phyloP scores from a whole-genome alignment of 2,329 filamentous ascomycete genomes.

The Monosporascus cannonballus region DNA sequence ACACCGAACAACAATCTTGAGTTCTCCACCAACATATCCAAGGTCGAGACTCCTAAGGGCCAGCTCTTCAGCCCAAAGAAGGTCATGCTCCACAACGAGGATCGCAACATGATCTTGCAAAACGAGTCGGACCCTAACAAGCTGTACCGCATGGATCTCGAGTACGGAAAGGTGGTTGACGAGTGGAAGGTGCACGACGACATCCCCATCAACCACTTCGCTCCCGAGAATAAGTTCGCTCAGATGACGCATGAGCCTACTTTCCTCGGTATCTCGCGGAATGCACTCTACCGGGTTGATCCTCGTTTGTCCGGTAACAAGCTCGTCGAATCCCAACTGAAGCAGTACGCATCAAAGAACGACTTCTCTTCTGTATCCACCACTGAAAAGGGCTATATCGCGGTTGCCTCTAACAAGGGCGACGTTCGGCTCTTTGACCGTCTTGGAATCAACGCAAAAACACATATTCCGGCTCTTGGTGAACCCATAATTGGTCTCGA shows the following conservation, averaged over 20 bases:
- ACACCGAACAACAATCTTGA: slow-evolving; percentile 87
- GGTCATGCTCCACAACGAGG: slow-evolving; percentile 91
- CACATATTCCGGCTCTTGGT: slow-evolving; percentile 88
- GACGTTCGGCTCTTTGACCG: slow-evolving; percentile 96
- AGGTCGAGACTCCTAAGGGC: slow-evolving; percentile 82
- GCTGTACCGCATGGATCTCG: slow-evolving; percentile 93
- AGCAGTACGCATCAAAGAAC: slow-evolving; percentile 96
- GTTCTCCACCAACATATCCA: slow-evolving; percentile 95
- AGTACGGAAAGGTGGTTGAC: slow-evolving; percentile 95
- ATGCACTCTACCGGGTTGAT: slow-evolving; percentile 89
- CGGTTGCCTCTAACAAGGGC: slow-evolving; percentile 95
- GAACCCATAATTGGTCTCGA: slow-evolving; percentile 94
- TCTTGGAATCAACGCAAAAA: slow-evolving; percentile 95
- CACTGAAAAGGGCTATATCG: slow-evolving; percentile 93
- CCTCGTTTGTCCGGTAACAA: slow-evolving; percentile 86
- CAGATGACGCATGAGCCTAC: slow-evolving; percentile 96
- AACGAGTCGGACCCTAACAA: slow-evolving; percentile 79
- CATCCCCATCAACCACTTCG: slow-evolving; percentile 86
- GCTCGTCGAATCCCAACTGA: slow-evolving; percentile 85
- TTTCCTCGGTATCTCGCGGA: slow-evolving; percentile 87
- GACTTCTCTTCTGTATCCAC: slow-evolving; percentile 93
- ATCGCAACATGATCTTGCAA: slow-evolving; percentile 84
- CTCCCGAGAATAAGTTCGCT: slow-evolving; percentile 94
- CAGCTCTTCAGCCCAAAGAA: slow-evolving; percentile 90
- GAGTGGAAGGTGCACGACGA: slow-evolving; percentile 99